Evolutionary conservation across 805 yeast genomes (phyloP), one percentile per base, ranked within the genome.

Genomic region (Spathaspora passalidarum): DNA sequence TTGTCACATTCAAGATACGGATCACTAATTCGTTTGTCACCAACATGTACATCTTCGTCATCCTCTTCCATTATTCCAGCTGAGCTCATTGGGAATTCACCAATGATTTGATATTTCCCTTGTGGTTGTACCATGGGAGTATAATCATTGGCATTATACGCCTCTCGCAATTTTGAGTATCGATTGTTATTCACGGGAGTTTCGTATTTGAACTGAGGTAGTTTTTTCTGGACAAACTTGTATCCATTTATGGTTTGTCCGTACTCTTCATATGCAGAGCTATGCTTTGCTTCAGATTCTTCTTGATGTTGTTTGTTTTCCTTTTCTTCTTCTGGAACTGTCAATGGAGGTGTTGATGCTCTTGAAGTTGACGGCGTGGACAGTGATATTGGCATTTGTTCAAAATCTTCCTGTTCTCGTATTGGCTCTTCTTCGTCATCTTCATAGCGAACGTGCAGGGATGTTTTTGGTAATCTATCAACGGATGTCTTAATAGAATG

Each of bases 211-310:
- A 45, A 63, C 16, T 48, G 23, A 19, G 14, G 11, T 14, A 35
- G 10, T 5, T 32, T 32, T 1, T 68, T 64, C 32, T 70, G 63
- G 4, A 77, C 65, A 55, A 76, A 75, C 40, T 63, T 61, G 51
- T 67, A 77, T 1, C 80, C 81, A 42, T 71, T 63, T 13, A 68
- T 62, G 3, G 54, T 47, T 1, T 66, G 64, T 1, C 78, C 79
- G 47, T 58, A 68, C 38, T 66, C 73, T 35, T 55, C 56, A n/a
- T 32, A 25, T n/a, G 16, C 14, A 8, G 32, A 16, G 5, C 9
- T 9, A 5, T 19, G 25, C n/a, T n/a, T n/a, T n/a, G n/a, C n/a
- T n/a, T n/a, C n/a, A 42, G 42, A 20, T 36, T 26, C 6, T 68
- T 4, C 34, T 7, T 17, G n/a, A 16, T 18, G 39, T 19, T 32